Base-by-base conservation (phyloP, 495 filamentous ascomycete genomes). In the Aspergillus sparsus region DNA sequence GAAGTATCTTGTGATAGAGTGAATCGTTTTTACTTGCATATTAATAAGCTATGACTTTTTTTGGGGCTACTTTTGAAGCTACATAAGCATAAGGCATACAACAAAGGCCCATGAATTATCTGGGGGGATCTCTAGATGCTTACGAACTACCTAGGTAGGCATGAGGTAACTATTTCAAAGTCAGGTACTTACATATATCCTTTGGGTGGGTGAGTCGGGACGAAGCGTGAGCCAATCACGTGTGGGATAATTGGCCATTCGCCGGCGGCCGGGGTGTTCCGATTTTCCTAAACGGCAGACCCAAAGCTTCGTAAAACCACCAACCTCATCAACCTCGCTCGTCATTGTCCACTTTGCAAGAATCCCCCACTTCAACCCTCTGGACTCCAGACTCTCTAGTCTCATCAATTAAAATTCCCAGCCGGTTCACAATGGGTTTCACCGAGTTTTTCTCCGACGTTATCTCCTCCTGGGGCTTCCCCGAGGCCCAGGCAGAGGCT, bases 391-490 rank as follows among this genome's bases (percentile, higher is more conserved):
- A 55, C 57, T 62, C 67, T 65, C 65, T 65, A 69, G 68, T 66
- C 62, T 69, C 65, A 61, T 73, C 74, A 75, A 77, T 72, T 75
- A 69, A 75, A 66, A 70, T 62, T 57, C 69, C 68, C 62, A 62
- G 58, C 63, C 63, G 57, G 54, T 57, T 67, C 76, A 80, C 74
- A 68, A 89, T 87, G 86, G 80, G 82, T 75, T 74, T 88, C 75
- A 71, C 80, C 65, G 84, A 87, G 68, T 79, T 85, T 73, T 82
- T 90, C 77, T 77, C 80, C 72, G 82, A 87, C 72, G 71, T 88
- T 62, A 73, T 80, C 68, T 78, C 80, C 65, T 79, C 82, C 68
- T 70, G 85, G 62, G 77, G 80, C 71, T 72, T 87, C 66, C 65
- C 83, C 52, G 80, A 84, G 68, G 75, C 82, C 58, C 78, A 85